Base-by-base conservation (phyloP, 2,329 filamentous ascomycete species). In the Fusarium virguliforme region DNA sequence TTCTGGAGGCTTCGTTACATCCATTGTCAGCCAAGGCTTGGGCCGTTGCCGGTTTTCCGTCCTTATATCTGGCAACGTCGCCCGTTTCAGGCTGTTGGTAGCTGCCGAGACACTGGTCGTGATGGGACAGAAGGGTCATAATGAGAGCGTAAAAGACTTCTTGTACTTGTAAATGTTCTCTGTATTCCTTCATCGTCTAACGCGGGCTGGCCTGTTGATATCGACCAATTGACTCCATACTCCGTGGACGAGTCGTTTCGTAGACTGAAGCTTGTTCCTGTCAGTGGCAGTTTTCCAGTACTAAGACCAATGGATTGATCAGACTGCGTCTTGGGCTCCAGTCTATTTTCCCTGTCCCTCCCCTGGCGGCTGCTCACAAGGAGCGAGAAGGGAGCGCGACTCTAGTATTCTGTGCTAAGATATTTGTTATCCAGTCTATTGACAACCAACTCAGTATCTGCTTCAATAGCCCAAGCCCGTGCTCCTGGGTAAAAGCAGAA, bases 11-110 rank as follows among this genome's bases (percentile, higher is more conserved):
- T 48, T 48, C 43, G 18, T 18, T 18, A 48, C 28, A n/a, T 48
- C 43, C 24, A 28, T 24, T 28, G 43, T 28, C 43, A 48, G 43
- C 43, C 43, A 48, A 15, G 43, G 43, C 43, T 48, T 48, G 43
- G 43, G n/a, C 30, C 15, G 18, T 26, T 30, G 43, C 43, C 43
- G 43, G 43, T 48, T 30, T 48, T 30, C 43, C 43, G 43, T 48
- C 43, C 15, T 30, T 48, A 15, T 18, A 8, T 48, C 18, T 26
- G 43, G 43, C 24, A 48, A 12, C 4, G 10, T 30, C 2, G 7
- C 8, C 26, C 43, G 8, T 43, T 26, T 48, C 8, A 28, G 26
- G 24, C 41, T 48, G 26, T 30, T 28, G 30, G 26, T 48, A 48
- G 24, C 13, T 48, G 10, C 43, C 43, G 43, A 48, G 26, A 48